Evolutionary conservation across 768 basidiomycete genomes (phyloP), one percentile per base, ranked within the genome.

Genomic region (Macrolepiota dolichaula): DNA sequence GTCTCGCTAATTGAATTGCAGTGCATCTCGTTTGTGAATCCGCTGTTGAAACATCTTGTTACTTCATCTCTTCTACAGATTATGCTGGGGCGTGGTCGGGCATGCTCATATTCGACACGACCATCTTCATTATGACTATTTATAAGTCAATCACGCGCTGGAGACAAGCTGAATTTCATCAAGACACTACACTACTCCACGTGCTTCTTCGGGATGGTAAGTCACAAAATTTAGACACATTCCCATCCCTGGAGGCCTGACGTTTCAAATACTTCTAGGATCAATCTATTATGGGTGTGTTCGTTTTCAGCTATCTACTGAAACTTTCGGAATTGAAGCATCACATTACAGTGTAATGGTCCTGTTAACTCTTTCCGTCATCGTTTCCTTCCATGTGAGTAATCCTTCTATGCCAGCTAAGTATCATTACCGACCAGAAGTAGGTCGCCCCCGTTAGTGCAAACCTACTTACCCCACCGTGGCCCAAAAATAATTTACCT

Each of bases 191-290:
- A 2, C 64, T 81, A 35, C 51, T 77, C 35, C 55, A 64, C 36
- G 58, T 76, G n/a, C 64, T 81, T n/a, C 62, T 80, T 19, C 73
- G 79, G 15, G 79, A 81, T 64, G 80, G 80, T 79, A 57, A 25
- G 72, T 22, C 53, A 17, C 27, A 37, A 15, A 0, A 2, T 19
- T 9, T 24, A 25, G 12, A 37, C 55, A 13, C 61, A 63, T 19
- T 49, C 22, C 53, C 32, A 47, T 27, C 50, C 42, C 42, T 22
- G 3, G 29, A n/a, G n/a, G n/a, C n/a, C 29, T 32, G 24, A 57
- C 56, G 19, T 55, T 36, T 22, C 27, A 53, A 7, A n/a, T 37
- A 29, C 37, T 24, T 51, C 15, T 32, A 79, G 79, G 78, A 4
- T 69, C 74, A 13, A 65, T 78, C 9, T 81, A 81, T 65, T 81